Evolutionary conservation across 257 asterid species (phyloP).

Genomic region (Linaria vulgaris): DNA sequence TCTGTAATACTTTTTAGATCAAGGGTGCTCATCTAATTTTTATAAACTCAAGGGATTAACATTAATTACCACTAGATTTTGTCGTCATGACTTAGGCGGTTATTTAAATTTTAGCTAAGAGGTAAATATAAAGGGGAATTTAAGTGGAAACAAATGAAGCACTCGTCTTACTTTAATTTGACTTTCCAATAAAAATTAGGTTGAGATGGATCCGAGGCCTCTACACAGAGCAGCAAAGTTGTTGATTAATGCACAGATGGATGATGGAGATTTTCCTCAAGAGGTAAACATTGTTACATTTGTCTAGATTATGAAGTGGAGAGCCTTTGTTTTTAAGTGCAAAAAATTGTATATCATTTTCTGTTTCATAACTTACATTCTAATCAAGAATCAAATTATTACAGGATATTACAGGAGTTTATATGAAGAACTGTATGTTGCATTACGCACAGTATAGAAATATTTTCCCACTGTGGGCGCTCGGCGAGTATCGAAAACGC

Average conservation of each 20-base stretch:
- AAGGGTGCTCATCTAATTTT: too few relatives aligned
- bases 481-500: conserved; percentile 70
- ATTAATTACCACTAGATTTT: too few relatives aligned
- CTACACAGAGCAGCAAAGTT: conserved; percentile 77
- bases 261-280: conserved; percentile 84
- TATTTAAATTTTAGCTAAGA: too few relatives aligned
- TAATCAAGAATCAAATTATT: too few relatives aligned
- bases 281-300: conserved; percentile 59
- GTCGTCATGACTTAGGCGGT: too few relatives aligned
- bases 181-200: conserved; percentile 32
- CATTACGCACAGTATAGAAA: conserved; percentile 65
- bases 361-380: too few relatives aligned
- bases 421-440: conserved; percentile 75
- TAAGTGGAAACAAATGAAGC: background rate
- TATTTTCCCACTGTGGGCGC: conserved; percentile 70
- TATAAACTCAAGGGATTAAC: too few relatives aligned
- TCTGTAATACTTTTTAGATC: too few relatives aligned
- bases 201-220: conserved; percentile 68
- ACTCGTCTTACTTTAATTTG: too few relatives aligned
- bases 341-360: background rate
- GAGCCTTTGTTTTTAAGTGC: too few relatives aligned
- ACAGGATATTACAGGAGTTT: conserved; percentile 70
- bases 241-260: conserved; percentile 73
- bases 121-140: too few relatives aligned
- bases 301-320: too few relatives aligned